Base-by-base conservation (phyloP, 208 protist species). In the Trypanosomatidae sp. region DNA sequence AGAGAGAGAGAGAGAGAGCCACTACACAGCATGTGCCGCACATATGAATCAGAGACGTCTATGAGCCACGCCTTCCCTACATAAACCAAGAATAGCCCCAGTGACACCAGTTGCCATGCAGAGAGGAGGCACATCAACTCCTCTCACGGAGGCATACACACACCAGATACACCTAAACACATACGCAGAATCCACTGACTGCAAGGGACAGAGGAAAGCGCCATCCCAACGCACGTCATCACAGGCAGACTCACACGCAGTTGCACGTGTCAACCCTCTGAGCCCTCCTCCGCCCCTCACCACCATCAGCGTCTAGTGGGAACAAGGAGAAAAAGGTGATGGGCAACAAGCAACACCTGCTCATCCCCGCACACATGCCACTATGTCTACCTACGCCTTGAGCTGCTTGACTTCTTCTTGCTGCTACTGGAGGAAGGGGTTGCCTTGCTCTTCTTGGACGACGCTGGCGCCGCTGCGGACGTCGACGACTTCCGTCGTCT, bases 341-440 rank as follows among this genome's bases (percentile, higher is more conserved):
- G 50, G 50, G 22, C 50, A 55, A 55, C 22, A 9, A 25, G 50
- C 8, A 9, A 12, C 50, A 25, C 50, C 50, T 55, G 22, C 50
- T 28, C 50, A 55, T 25, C 25, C 53, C 15, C 49, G 28, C 28
- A 36, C 44, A 43, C 58, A 62, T 25, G 28, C 44, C 39, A 53
- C 64, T 7, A 36, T 17, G n/a, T 8, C 46, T 55, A 56, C 44
- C 66, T 25, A 19, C 46, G 66, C 66, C 66, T 30, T 25, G 49
- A 56, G 66, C 49, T 69, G 66, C n/a, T 22, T 9, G 60, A 41
- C n/a, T 53, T 41, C 64, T 49, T 68, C 1, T 19, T 68, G 22
- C 5, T 68, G 44, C 28, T 36, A 17, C 64, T 68, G 41, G 39
- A 65, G 17, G 60, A 3, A 22, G 60, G 1, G 33, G 60, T 1